Evolutionary conservation across 306 rosid genomes (phyloP).

Genomic region (Glycyrrhiza uralensis): DNA sequence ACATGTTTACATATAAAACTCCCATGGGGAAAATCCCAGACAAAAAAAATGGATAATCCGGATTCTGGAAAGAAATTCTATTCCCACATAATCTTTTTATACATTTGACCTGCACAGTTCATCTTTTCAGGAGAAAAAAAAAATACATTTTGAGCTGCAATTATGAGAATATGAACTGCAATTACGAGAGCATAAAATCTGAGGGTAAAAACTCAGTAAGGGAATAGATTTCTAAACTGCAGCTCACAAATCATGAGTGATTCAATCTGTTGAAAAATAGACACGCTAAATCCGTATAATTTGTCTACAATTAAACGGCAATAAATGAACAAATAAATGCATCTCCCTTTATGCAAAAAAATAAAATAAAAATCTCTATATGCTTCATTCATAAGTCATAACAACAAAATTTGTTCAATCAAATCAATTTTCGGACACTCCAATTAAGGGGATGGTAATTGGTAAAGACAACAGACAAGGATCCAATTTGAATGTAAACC

Average conservation of each 20-base stretch:
- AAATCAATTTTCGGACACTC: background rate
- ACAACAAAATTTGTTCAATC: background rate
- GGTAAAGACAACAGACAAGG: background rate
- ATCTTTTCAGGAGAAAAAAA: too few species aligned
- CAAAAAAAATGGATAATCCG: too few species aligned
- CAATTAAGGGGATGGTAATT: background rate
- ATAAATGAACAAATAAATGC: background rate
- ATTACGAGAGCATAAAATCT: too few species aligned
- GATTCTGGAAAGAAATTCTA: too few species aligned
- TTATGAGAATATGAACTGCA: too few species aligned
- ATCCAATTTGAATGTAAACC: conserved; percentile 6
- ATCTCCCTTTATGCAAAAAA: background rate
- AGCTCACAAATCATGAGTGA: background rate
- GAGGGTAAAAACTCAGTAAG: too few species aligned
- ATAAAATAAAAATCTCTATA: background rate
- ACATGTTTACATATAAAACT: background rate
- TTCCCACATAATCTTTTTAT: too few species aligned
- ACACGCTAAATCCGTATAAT: background rate
- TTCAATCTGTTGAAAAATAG: background rate
- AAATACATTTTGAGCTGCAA: too few species aligned
- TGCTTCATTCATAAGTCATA: background rate
- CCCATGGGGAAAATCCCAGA: too few species aligned
- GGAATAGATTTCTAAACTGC: too few species aligned
- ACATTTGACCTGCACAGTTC: too few species aligned
- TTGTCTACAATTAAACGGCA: background rate